Evolutionary conservation across 257 asterid genomes (phyloP).

Genomic region (Lycium ferocissimum): DNA sequence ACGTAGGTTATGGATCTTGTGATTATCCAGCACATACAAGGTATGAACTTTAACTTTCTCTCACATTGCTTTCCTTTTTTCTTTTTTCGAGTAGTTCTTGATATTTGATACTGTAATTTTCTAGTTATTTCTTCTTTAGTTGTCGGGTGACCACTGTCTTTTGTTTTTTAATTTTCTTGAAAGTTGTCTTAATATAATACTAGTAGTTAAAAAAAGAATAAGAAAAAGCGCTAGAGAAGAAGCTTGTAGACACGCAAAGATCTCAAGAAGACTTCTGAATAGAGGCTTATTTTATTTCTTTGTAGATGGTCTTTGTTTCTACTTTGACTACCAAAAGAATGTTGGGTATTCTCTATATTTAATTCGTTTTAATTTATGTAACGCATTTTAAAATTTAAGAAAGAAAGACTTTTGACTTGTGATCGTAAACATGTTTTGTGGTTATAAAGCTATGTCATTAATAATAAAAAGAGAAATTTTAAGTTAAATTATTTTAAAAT

Average conservation of each 20-base stretch:
- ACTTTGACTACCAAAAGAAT: not conserved
- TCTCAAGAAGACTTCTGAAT: not conserved
- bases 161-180: not conserved
- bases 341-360: not conserved
- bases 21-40: conserved; percentile 76
- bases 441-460: too few species aligned
- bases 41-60: conserved; percentile 40
- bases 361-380: too few species aligned
- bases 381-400: too few species aligned
- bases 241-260: conserved; percentile 10
- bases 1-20: conserved; percentile 91
- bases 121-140: conserved; percentile 26
- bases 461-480: too few species aligned
- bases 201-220: too few species aligned
- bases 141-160: not conserved
- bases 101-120: conserved; percentile 26
- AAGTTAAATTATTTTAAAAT: too few species aligned
- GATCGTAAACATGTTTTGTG: too few species aligned
- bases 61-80: not conserved
- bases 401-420: too few species aligned
- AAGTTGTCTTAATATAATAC: not conserved
- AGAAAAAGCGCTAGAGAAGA: not conserved
- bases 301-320: conserved; percentile 15
- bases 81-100: conserved; percentile 4
- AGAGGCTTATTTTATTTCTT: not conserved